Base-by-base conservation (phyloP, 768 basidiomycete genomes). In the Pleurotus salmoneostramineus region DNA sequence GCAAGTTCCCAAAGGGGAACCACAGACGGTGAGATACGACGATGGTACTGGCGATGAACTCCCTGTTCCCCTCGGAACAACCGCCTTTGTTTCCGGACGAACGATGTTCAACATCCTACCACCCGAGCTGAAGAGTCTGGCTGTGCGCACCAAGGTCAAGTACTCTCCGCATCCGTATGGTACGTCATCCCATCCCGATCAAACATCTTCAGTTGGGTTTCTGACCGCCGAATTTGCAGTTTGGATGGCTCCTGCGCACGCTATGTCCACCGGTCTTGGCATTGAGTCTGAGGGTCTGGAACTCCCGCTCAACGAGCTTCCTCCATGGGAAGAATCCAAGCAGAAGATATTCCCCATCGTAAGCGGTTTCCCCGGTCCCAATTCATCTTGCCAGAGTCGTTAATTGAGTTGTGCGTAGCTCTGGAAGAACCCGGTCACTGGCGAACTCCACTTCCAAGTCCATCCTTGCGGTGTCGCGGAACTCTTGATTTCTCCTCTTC, bases 341-440 rank as follows among this genome's bases (percentile, higher is more conserved):
- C 60, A 89, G 66, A 91, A 94, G 79, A 75, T 77, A 2, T 78
- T 87, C 56, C 92, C 93, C 31, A 67, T 91, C 40, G 77, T 78
- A 57, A 60, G 74, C 72, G 27, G 46, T 63, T 45, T 12, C 61
- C 33, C 33, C 27, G 42, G 63, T 45, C 12, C 61, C 33, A 32
- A n/a, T 12, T 51, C 57, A 31, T 63, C 36, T 27, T 27, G 21
- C 21, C 50, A 27, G 56, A 33, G 33, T 45, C n/a, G 32, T 21
- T 48, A 17, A 54, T 10, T 5, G 11, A 15, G 10, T 47, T 61
- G 36, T 44, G 45, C 50, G 11, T 60, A 93, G 88, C 69, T 88
- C 5, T 96, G 95, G 95, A 95, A 95, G 78, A 96, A 95, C 71
- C 92, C 93, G 0, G 82, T 84, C 6, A 96, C 93, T 11, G 85